Evolutionary conservation across 1,284 basidiomycete genomes (phyloP).

Genomic region (Melanopsichium pennsylvanicum): DNA sequence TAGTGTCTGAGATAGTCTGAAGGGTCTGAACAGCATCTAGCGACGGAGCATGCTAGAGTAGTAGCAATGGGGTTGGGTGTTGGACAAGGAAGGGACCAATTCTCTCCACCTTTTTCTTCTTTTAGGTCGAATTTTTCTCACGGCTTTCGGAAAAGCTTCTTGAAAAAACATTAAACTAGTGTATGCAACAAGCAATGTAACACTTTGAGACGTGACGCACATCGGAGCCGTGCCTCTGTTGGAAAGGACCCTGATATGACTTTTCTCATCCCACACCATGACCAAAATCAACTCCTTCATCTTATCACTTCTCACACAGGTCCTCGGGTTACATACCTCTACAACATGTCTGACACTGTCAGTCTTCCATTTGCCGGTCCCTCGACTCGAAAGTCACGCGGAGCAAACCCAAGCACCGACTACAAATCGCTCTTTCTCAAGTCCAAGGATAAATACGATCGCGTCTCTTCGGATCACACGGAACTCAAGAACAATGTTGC

Average conservation of each 20-base stretch:
- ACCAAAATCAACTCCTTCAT: slow-evolving; percentile 1
- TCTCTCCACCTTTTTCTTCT: slow-evolving; percentile 8
- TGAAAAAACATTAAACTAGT: too few relatives aligned
- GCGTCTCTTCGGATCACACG: slow-evolving; percentile 43
- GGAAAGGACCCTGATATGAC: slow-evolving; percentile 4
- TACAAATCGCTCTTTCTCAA: slow-evolving; percentile 50
- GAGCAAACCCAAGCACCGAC: slow-evolving; percentile 43
- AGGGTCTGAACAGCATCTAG: slow-evolving; percentile 27
- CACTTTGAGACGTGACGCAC: neutral
- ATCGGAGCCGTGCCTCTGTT: slow-evolving; percentile 20
- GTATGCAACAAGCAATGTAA: slow-evolving; percentile 2
- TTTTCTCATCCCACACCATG: too few relatives aligned
- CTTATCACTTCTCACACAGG: neutral
- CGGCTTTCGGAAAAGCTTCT: slow-evolving; percentile 1
- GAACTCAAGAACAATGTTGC: slow-evolving; percentile 29
- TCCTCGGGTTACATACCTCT: too few relatives aligned
- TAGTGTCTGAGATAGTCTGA: neutral
- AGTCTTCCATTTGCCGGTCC: slow-evolving; percentile 5
- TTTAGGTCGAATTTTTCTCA: neutral
- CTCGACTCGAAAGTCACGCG: slow-evolving; percentile 18
- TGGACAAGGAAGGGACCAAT: neutral
- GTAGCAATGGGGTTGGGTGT: too few relatives aligned
- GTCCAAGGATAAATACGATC: slow-evolving; percentile 51
- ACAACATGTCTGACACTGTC: slow-evolving; percentile 28
- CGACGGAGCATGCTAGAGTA: neutral